A percentile compares a stretch with the other conserved stretches of the same genome.
Evolutionary conservation across 148 eudicot genomes (phyloP).

Genomic region (Vaccinium corymbosum): DNA sequence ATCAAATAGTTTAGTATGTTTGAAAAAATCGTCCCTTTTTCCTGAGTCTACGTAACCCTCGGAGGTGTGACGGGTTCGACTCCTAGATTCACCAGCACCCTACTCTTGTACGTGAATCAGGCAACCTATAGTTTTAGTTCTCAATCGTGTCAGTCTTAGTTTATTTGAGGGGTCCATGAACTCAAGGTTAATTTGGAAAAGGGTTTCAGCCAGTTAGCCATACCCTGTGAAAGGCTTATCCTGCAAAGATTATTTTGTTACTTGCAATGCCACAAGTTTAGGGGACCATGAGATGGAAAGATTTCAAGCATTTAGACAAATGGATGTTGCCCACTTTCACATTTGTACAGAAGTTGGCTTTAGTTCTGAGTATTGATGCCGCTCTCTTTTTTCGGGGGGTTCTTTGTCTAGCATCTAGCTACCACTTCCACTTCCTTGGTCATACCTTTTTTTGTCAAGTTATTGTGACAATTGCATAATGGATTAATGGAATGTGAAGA

Average conservation of each 20-base stretch:
- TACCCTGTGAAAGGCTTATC: not conserved
- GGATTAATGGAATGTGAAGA: not conserved
- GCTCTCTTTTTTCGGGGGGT: not conserved
- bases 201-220: not conserved
- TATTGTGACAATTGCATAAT: not conserved
- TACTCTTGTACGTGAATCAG: not conserved
- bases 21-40: not conserved
- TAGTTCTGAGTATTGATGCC: not conserved
- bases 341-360: not conserved
- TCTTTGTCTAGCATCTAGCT: not conserved
- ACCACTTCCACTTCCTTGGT: not conserved
- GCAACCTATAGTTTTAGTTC: not conserved
- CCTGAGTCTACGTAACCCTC: not conserved
- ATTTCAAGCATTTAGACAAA: not conserved
- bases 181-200: not conserved
- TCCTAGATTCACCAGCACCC: not conserved
- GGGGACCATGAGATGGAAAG: not conserved
- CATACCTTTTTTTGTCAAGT: not conserved
- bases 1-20: not conserved
- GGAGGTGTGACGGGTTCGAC: not conserved
- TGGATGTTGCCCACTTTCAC: not conserved
- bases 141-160: not conserved
- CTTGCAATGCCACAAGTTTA: not conserved
- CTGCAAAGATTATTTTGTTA: not conserved
- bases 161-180: not conserved